Evolutionary conservation across 2,329 filamentous ascomycete genomes (phyloP).

Genomic region (Epichloe baconii): DNA sequence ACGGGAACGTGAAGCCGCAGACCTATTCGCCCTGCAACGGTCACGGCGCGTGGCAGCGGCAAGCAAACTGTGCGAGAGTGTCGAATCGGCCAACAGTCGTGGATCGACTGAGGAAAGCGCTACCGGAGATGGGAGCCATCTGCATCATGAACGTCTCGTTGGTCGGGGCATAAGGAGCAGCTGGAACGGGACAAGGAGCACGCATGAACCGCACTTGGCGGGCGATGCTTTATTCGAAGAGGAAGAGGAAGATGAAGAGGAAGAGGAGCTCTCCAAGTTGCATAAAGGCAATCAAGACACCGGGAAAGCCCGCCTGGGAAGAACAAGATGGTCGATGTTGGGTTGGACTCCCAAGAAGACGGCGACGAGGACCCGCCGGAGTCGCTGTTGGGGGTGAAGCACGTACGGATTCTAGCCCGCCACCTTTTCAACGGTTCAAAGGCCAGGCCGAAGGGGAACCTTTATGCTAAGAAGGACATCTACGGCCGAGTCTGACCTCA

Average conservation of each 20-base stretch:
- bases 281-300: constrained; percentile 17
- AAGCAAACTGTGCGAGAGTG: constrained; percentile 72
- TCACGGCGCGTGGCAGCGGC: constrained; percentile 81
- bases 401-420: constrained; percentile 38
- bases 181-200: constrained; percentile 44
- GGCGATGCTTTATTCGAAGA: constrained; percentile 23
- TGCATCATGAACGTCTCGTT: constrained; percentile 33
- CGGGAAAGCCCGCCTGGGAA: constrained; percentile 25
- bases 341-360: constrained; percentile 55
- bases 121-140: constrained; percentile 15
- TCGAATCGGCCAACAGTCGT: constrained; percentile 45
- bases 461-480: constrained; percentile 31
- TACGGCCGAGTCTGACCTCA: constrained; percentile 35
- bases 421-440: constrained; percentile 50
- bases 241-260: constrained; percentile 29
- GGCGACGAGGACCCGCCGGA: constrained; percentile 45
- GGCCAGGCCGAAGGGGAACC: constrained; percentile 23
- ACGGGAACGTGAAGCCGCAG: constrained; percentile 81
- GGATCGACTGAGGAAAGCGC: constrained; percentile 22
- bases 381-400: constrained; percentile 45
- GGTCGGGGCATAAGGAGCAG: constrained; percentile 48
- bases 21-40: constrained; percentile 80
- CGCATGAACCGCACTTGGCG: constrained; percentile 14
- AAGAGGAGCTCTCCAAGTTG: constrained; percentile 26
- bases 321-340: constrained; percentile 75